Base-by-base conservation (phyloP, 306 rosid genomes). In the Vicia faba region DNA sequence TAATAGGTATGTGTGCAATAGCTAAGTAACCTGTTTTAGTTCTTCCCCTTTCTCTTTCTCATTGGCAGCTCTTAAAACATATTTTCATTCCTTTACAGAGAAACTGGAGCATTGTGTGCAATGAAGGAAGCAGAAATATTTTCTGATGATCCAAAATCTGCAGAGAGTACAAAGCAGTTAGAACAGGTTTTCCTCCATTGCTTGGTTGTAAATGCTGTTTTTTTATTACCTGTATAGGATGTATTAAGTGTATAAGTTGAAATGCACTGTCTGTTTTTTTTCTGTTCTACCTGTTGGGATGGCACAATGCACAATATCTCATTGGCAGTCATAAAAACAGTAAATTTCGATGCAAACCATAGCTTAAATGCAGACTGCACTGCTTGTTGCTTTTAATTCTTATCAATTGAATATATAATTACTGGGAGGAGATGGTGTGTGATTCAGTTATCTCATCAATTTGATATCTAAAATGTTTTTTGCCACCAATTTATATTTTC, bases 51-150 rank as follows among this genome's bases (percentile, higher is more conserved):
- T 64, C n/a, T 61, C 20, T 69, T 53, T 66, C 49, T 65, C 28
- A 13, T 61, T 62, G 5, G 60, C 50, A 40, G 49, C 64, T 77
- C 45, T 69, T 69, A 65, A 56, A 16, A 69, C 4, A 16, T 20
- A 13, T n/a, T 69, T 49, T 59, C 2, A 3, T 29, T 70, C 20
- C 38, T 59, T 59, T 23, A 19, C 76, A 93, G 97, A 66, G 85
- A 84, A 81, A 95, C 93, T 57, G 99, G 99, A 73, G 91, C 99
- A 65, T 78, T 95, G 81, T 95, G 97, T 84, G 99, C 99, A 44
- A 88, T 95, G 99, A 95, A 95, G 82, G 99, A 95, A 80, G 99
- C 79, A 46, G 99, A 91, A 61, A 74, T 91, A 69, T 81, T 82
- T 75, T 86, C 71, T 12, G 99, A 91, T 71, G 99, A 95, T 74